Evolutionary conservation across 768 basidiomycete genomes (phyloP).

Genomic region (Psilocybe tampanensis): DNA sequence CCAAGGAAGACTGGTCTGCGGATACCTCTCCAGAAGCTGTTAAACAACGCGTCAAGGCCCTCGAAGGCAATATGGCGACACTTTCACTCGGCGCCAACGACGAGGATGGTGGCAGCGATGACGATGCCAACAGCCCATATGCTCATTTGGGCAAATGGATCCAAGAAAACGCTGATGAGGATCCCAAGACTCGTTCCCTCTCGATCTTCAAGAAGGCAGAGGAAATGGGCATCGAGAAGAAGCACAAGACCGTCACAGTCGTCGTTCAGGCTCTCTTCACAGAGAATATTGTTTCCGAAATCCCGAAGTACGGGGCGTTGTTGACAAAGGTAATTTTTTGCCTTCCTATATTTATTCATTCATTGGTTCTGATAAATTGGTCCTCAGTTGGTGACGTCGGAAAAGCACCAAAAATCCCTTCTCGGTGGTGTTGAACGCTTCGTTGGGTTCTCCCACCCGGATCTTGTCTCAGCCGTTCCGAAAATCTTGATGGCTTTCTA

Average conservation of each 20-base stretch:
- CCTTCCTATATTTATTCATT: conserved; percentile 9
- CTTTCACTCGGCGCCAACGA: conserved; percentile 66
- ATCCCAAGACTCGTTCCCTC: conserved; percentile 54
- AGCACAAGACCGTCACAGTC: conserved; percentile 87
- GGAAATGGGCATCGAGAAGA: conserved; percentile 91
- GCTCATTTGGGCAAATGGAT: conserved; percentile 83
- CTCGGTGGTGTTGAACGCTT: conserved; percentile 91
- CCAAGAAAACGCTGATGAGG: conserved; percentile 61
- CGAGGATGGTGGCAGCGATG: conserved; percentile 89
- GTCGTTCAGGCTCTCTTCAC: conserved; percentile 86
- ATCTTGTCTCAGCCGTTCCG: conserved; percentile 71
- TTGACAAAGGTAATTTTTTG: conserved; percentile 64
- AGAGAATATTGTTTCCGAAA: conserved; percentile 64
- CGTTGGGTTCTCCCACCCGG: conserved; percentile 74
- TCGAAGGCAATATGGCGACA: conserved; percentile 61
- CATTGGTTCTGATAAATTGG: not conserved
- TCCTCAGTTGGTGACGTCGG: conserved; percentile 80
- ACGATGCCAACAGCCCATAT: conserved; percentile 87
- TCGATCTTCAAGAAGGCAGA: conserved; percentile 88
- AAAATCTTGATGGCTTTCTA: conserved; percentile 95
- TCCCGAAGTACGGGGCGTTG: conserved; percentile 65
- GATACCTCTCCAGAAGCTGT: conserved; percentile 91
- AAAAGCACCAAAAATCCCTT: conserved; percentile 95
- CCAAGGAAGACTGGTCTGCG: conserved; percentile 86
- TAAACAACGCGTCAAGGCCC: conserved; percentile 73